phyloP scores from a whole-genome alignment of 768 basidiomycete species.

The Leccinum rimulosum region DNA sequence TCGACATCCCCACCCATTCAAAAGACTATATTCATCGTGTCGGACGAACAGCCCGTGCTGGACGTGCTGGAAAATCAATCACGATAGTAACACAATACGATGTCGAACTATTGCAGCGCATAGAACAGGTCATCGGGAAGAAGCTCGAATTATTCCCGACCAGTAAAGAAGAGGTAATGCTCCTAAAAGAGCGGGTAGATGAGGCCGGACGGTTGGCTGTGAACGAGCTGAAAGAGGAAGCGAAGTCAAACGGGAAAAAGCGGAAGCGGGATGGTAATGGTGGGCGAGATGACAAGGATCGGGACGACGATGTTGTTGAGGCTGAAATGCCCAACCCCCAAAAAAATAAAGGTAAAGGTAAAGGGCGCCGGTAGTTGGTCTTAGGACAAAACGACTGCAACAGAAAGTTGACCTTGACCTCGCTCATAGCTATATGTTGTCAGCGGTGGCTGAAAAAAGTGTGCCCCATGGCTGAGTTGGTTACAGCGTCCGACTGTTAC shows the following conservation, averaged over 20 bases:
- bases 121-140: conserved; percentile 89
- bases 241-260: conserved; percentile 46
- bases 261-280: conserved; percentile 48
- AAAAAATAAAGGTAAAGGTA: conserved; percentile 46
- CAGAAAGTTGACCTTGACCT: background rate
- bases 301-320: conserved; percentile 91
- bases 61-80: conserved; percentile 94
- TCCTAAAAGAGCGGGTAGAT: conserved; percentile 84
- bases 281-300: conserved; percentile 73
- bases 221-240: conserved; percentile 79
- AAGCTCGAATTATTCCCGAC: conserved; percentile 88
- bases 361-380: conserved; percentile 36
- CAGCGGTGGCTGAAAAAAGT: background rate
- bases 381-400: background rate
- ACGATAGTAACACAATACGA: conserved; percentile 99
- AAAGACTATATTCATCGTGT: conserved; percentile 99
- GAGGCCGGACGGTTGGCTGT: conserved; percentile 80
- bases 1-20: conserved; percentile 94
- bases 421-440: too few species aligned
- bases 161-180: conserved; percentile 83
- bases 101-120: conserved; percentile 92
- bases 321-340: conserved; percentile 78
- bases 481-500: conserved; percentile 78
- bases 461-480: conserved; percentile 77
- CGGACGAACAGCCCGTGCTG: conserved; percentile 95